phyloP scores from a whole-genome alignment of 2,329 filamentous ascomycete genomes.

The Aaosphaeria pasadenensis region DNA sequence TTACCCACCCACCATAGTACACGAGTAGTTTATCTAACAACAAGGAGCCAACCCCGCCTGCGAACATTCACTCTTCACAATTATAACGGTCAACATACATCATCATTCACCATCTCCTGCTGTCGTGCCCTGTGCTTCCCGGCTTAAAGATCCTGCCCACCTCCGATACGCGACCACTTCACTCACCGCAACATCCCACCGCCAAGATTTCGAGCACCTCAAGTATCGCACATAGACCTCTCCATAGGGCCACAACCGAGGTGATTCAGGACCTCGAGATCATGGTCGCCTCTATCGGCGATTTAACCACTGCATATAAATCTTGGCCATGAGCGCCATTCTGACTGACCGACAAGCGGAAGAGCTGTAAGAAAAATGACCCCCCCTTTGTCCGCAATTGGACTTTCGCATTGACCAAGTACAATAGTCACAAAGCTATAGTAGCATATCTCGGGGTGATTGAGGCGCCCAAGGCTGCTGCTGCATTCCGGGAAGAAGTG shows the following conservation, averaged over 20 bases:
- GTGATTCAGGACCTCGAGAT: conserved; percentile 7
- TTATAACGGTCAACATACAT: background rate
- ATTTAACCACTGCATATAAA: conserved; percentile 15
- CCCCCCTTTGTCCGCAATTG: background rate
- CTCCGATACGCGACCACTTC: background rate
- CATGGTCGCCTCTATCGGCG: conserved; percentile 27
- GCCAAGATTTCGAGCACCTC: conserved; percentile 14
- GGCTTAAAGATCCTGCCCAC: no score
- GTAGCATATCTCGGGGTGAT: conserved; percentile 80
- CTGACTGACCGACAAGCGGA: conserved; percentile 79
- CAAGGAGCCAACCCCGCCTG: no score
- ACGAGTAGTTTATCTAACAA: no score
- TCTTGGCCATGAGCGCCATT: conserved; percentile 65
- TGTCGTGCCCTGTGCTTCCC: no score
- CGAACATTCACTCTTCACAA: background rate
- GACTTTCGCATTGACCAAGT: conserved; percentile 22
- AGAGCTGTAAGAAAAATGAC: conserved; percentile 66
- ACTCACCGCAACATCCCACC: conserved; percentile 20
- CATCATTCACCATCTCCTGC: background rate
- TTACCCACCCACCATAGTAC: no score
- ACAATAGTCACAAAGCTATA: conserved; percentile 80
- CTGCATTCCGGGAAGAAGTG: conserved; percentile 74
- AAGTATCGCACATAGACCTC: conserved; percentile 10
- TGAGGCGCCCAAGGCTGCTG: conserved; percentile 67
- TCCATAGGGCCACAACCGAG: background rate